Evolutionary conservation across 495 filamentous ascomycete species (phyloP).

Genomic region (Articulospora tetracladia): DNA sequence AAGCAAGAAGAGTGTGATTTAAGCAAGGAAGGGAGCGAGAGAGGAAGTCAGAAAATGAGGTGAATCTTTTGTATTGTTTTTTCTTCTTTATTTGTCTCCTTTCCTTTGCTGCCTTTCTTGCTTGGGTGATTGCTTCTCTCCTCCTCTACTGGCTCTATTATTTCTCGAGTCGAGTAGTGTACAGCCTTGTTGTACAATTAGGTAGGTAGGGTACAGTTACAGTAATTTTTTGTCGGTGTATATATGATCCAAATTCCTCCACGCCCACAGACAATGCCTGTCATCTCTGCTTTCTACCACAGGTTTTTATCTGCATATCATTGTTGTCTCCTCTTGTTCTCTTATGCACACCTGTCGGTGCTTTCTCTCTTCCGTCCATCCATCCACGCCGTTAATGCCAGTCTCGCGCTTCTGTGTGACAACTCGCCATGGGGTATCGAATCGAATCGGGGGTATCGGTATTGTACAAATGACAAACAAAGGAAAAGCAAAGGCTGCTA

Average conservation of each 20-base stretch:
- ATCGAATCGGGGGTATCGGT: conserved; percentile 7
- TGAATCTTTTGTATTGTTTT: background rate
- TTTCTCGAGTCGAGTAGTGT: too few relatives aligned
- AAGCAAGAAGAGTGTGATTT: background rate
- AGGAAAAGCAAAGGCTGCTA: background rate
- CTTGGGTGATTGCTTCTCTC: conserved; percentile 9
- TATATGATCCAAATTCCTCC: background rate
- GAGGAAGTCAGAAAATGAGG: background rate
- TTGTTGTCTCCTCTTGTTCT: too few relatives aligned
- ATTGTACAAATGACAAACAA: conserved; percentile 1
- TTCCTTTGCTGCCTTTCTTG: conserved; percentile 16
- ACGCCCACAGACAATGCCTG: too few relatives aligned
- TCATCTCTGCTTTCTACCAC: too few relatives aligned
- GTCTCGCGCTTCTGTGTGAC: background rate
- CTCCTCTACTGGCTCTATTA: too few relatives aligned
- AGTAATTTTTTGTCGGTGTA: too few relatives aligned
- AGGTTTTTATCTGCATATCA: too few relatives aligned
- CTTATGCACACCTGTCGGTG: background rate
- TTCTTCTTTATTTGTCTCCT: background rate
- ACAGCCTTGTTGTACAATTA: background rate
- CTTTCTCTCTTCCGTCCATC: background rate
- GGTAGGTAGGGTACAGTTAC: too few relatives aligned
- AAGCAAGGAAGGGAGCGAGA: conserved; percentile 1
- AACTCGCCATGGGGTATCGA: background rate
- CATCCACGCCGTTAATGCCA: background rate